Conservation (phyloP, 805 yeast genomes). For the Starmerella vaccinii region DNA sequence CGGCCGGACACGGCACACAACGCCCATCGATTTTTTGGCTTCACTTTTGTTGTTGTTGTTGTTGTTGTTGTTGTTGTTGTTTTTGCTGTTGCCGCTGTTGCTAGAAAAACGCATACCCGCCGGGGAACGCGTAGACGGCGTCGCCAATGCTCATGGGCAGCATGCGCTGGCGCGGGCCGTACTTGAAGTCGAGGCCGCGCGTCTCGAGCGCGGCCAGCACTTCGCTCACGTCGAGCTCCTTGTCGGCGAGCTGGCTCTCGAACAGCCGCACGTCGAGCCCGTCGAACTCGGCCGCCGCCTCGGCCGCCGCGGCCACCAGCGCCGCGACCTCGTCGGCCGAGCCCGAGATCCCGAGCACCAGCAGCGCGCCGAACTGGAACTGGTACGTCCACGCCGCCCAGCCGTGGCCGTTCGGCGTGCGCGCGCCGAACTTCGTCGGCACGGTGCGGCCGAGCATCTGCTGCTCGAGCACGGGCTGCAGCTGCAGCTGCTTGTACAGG, state of each 20-base stretch:
- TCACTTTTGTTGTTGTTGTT: no score
- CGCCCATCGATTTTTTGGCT: no score
- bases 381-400: slow-evolving; percentile 21
- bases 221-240: slow-evolving; percentile 4
- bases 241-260: slow-evolving; percentile 12
- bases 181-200: not conserved
- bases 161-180: slow-evolving; percentile 1
- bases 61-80: not conserved
- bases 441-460: slow-evolving; percentile 8
- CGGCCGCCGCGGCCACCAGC: slow-evolving; percentile 11
- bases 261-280: slow-evolving; percentile 9
- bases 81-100: not conserved
- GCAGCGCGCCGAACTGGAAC: slow-evolving; percentile 6
- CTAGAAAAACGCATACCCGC: slow-evolving; percentile 18
- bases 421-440: slow-evolving; percentile 16
- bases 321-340: slow-evolving; percentile 17
- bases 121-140: slow-evolving; percentile 13
- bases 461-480: slow-evolving; percentile 13
- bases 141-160: slow-evolving; percentile 15
- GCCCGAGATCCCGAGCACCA: slow-evolving; percentile 17
- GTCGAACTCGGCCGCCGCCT: slow-evolving; percentile 10
- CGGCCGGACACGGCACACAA: no score
- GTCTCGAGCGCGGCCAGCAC: slow-evolving; percentile 11
- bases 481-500: slow-evolving; percentile 17
- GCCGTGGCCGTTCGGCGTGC: slow-evolving; percentile 19